Base-by-base conservation (phyloP, 2,329 filamentous ascomycete species). In the Penicillium olsonii region DNA sequence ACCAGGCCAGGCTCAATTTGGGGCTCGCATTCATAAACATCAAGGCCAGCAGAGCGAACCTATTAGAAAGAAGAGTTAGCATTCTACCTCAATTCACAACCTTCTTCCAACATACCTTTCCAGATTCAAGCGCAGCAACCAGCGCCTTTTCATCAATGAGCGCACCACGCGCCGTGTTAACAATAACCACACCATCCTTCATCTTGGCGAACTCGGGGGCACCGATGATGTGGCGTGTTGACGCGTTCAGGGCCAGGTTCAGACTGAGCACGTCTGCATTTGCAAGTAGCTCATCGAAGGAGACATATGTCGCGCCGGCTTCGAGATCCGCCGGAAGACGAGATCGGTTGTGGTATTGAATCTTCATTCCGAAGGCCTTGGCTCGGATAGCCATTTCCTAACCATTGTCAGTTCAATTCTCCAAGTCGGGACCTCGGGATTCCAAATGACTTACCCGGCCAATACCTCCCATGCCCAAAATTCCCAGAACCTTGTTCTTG, bases 381-480 rank as follows among this genome's bases (percentile, higher is more conserved):
- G 74, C 74, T 34, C 74, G 72, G 45, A 60, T 61, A 33, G 74
- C 74, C 60, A 76, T 72, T 65, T 76, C 73, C 74, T 77, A 31
- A 9, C n/a, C 5, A 17, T 22, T 15, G 29, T 45, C 5, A 50
- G 20, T 24, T 18, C 9, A 14, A 20, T 35, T 33, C 12, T 11
- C 4, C 4, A 31, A 19, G 44, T 27, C 37, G n/a, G 20, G 10
- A 3, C 15, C 29, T 17, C 46, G 33, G 19, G 40, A 22, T 17
- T n/a, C n/a, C n/a, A n/a, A n/a, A n/a, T n/a, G n/a, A 57, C 68
- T 59, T 67, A 76, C 74, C 52, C 70, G 63, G 47, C 75, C 75
- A 38, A 77, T 76, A 34, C 75, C 74, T 18, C 75, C 75, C 75
- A 77, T 77, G 2, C 75, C 75, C 17, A 77, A 60, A 42, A 77